Evolutionary conservation across 441 rosid genomes (phyloP), one percentile per base, ranked within the genome.

Genomic region (Capsella rubella): DNA sequence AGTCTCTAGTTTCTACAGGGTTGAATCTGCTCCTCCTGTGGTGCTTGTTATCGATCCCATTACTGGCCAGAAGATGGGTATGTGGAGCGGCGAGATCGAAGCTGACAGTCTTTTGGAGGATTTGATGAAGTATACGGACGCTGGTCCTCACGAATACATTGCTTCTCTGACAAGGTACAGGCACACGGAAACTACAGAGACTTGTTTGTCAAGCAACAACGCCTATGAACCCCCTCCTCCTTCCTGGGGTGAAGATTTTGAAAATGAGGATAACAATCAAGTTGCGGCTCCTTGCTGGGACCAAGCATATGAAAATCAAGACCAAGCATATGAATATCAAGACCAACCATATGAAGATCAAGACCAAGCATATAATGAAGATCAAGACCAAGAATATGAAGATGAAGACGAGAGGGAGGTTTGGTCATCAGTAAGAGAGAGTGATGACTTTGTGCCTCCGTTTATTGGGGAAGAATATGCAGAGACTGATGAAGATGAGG

Each of bases 351-450:
- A 8, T 40, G 16, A 7, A 71, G 12, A 75, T 7, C 11, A 8
- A 47, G 50, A n/a, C 21, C 25, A 49, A 49, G 69, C 31, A 11
- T 3, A 8, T 16, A 16, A 16, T 16, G 18, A 16, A 21, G 25
- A 21, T 21, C 25, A 21, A 21, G 18, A 8, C 18, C n/a, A 49
- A 49, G 69, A 42, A 11, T 3, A 8, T 40, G 16, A 7, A 71
- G 15, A 75, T 7, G 4, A 8, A 16, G 50, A n/a, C 10, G 4
- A 0, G 27, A 3, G 0, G 63, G 63, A 28, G 63, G 31, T 32
- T 61, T 29, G 90, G 87, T 57, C 95, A 84, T 7, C 84, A 85
- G 64, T 16, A 13, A 64, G 66, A 80, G 84, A 69, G 85, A 87
- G 74, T 85, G 61, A 39, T 71, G 27, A 72, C 3, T 10, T 13